These are phyloP conservation scores for Collybia sp. DNA, from an alignment of 768 basidiomycete species.

Conservation along the genomic window DNA sequence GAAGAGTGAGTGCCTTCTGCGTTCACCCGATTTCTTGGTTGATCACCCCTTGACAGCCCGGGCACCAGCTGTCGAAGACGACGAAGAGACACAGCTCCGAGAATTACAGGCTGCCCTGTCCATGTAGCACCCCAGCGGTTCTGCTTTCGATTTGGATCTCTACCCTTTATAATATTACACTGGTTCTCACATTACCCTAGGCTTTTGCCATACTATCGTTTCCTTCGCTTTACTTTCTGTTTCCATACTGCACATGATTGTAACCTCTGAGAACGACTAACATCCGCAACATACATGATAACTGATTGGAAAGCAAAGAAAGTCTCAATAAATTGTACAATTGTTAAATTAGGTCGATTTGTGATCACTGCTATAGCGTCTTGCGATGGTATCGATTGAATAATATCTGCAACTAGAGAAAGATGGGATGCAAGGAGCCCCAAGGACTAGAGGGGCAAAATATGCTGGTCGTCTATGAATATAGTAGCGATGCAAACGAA, in stretches of 20 bases:
- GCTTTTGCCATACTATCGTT: conserved; percentile 14
- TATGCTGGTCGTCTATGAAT: conserved; percentile 20
- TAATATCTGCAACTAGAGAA: conserved; percentile 10
- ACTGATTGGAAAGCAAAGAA: not conserved
- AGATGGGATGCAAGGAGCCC: conserved; percentile 18
- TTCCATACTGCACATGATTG: conserved; percentile 9
- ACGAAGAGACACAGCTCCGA: conserved; percentile 87
- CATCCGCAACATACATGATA: not conserved
- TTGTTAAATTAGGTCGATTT: conserved; percentile 19
- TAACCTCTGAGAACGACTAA: no score
- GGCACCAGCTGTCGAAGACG: conserved; percentile 64
- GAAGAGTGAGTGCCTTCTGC: conserved; percentile 38
- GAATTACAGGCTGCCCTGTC: conserved; percentile 85
- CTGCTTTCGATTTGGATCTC: conserved; percentile 11
- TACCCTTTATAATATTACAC: conserved; percentile 9
- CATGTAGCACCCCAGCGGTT: conserved; percentile 45
- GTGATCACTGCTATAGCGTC: conserved; percentile 14
- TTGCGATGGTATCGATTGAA: conserved; percentile 27
- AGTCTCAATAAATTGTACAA: conserved; percentile 13
- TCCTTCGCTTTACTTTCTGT: conserved; percentile 12
- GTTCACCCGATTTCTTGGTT: conserved; percentile 4
- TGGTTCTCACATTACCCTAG: conserved; percentile 2
- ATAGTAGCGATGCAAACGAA: conserved; percentile 4
- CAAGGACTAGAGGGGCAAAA: conserved; percentile 16
- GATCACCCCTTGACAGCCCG: conserved; percentile 14